Evolutionary conservation across 495 filamentous ascomycete species (phyloP).

Genomic region (Penicillium paxilli): DNA sequence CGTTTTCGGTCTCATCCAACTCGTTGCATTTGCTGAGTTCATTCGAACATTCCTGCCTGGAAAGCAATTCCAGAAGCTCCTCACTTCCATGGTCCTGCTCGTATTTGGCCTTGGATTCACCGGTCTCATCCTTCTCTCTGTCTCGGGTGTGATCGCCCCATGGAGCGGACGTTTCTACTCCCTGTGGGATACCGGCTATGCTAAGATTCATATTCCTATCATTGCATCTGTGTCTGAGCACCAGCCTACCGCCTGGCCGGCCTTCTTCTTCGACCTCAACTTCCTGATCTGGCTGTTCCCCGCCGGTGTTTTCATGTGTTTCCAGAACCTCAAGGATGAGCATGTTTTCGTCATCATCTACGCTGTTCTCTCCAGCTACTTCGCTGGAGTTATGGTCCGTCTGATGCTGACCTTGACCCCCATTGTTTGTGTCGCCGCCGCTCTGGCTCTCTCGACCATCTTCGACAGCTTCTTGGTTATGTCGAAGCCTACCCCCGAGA

Average conservation of each 20-base stretch:
- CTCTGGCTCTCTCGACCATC: slow-evolving; percentile 84
- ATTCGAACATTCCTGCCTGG: slow-evolving; percentile 82
- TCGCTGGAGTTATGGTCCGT: slow-evolving; percentile 98
- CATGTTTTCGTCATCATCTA: slow-evolving; percentile 99
- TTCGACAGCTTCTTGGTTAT: slow-evolving; percentile 80
- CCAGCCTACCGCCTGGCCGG: slow-evolving; percentile 99
- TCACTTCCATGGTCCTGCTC: slow-evolving; percentile 76
- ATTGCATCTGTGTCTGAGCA: slow-evolving; percentile 99
- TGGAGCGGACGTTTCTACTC: slow-evolving; percentile 99
- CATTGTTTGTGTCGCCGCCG: slow-evolving; percentile 92
- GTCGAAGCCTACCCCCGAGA: slow-evolving; percentile 47
- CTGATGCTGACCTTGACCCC: slow-evolving; percentile 97
- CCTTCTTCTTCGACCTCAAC: slow-evolving; percentile 99
- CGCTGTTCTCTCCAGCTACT: slow-evolving; percentile 92
- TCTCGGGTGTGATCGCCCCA: slow-evolving; percentile 88
- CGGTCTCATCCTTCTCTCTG: slow-evolving; percentile 77
- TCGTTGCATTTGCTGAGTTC: slow-evolving; percentile 92
- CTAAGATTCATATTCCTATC: slow-evolving; percentile 99
- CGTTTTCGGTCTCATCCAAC: slow-evolving; percentile 94
- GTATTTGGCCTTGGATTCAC: slow-evolving; percentile 72
- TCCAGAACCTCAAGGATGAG: slow-evolving; percentile 89
- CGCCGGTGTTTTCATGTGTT: slow-evolving; percentile 97
- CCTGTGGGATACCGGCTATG: slow-evolving; percentile 98
- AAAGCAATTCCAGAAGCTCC: slow-evolving; percentile 87
- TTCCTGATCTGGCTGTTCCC: slow-evolving; percentile 99